Base-by-base conservation (phyloP, 2,329 filamentous ascomycete genomes). In the Pseudogymnoascus sp. region DNA sequence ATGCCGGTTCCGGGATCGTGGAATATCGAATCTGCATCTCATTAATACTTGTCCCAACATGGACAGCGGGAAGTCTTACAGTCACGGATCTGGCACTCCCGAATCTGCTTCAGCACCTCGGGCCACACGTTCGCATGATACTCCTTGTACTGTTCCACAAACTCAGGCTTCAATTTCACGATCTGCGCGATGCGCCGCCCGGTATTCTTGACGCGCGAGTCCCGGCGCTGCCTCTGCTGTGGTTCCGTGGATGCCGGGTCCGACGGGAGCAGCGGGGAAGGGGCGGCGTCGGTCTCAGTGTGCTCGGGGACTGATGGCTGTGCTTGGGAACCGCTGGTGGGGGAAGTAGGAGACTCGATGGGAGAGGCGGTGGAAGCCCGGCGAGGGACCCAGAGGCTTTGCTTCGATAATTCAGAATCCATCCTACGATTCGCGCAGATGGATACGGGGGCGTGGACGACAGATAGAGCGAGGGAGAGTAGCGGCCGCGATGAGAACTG, bases 41-140 rank as follows among this genome's bases (percentile, higher is more conserved):
- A 41, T 59, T 43, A 22, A 35, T 35, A 5, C 1, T 14, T 37
- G 10, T 14, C 3, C 50, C 16, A 19, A 11, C 60, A 35, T 41
- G 16, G 37, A 10, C 19, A 43, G 50, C 26, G 50, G 53, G 38
- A 24, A 35, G 2, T 24, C 22, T 65, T 75, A 88, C 85, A 93
- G 71, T 93, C 89, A 65, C 80, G 77, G 64, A 93, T 90, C 68
- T 89, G 89, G 73, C 86, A 90, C 41, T 87, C 84, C 72, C 87
- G 85, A 71, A 93, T 92, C 76, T 91, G 88, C 73, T 85, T 81
- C 35, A 90, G 76, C 0, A 95, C 89, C 69, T 89, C 88, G 5
- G 89, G 89, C 90, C 89, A 93, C 0, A 91, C 88, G 4, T 81
- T 81, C 6, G 84, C 85, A 72, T 93, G 90, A 66, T 84, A 87